These are phyloP conservation scores for Aspergillus felis DNA, from an alignment of 2,329 filamentous ascomycete genomes.

Conservation along the genomic window DNA sequence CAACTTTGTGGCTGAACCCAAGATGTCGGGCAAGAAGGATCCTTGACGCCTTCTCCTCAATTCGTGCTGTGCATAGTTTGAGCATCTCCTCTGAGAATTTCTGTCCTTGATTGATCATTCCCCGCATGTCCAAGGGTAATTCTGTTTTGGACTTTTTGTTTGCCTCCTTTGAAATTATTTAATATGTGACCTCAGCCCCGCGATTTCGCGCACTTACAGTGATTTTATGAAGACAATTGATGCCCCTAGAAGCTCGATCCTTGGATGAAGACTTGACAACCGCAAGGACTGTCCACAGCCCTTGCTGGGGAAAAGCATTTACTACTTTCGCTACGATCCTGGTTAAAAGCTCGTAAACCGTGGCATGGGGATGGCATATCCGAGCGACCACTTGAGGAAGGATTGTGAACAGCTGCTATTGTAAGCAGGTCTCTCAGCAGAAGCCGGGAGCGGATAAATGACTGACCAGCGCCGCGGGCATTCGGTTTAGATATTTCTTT, in stretches of 20 bases:
- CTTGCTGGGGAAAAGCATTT: slow-evolving; percentile 79
- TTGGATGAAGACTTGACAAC: slow-evolving; percentile 75
- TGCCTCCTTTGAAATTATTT: slow-evolving; percentile 39
- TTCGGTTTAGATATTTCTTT: slow-evolving; percentile 66
- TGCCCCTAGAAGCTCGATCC: slow-evolving; percentile 60
- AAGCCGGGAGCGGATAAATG: not conserved
- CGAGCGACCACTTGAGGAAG: slow-evolving; percentile 93
- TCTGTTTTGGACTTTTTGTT: slow-evolving; percentile 47
- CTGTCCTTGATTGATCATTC: slow-evolving; percentile 72
- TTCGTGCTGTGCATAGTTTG: slow-evolving; percentile 71
- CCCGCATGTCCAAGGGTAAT: slow-evolving; percentile 57
- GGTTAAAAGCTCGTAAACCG: slow-evolving; percentile 72
- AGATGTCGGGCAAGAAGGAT: slow-evolving; percentile 76
- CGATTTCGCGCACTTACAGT: slow-evolving; percentile 24
- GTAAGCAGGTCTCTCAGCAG: slow-evolving; percentile 13
- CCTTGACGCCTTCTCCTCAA: slow-evolving; percentile 65
- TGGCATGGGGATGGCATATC: slow-evolving; percentile 77
- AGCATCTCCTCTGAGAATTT: slow-evolving; percentile 79
- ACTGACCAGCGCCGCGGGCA: slow-evolving; percentile 45
- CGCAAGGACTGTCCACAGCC: slow-evolving; percentile 85
- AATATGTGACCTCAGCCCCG: slow-evolving; percentile 6
- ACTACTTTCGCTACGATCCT: slow-evolving; percentile 85
- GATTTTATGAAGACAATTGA: slow-evolving; percentile 40
- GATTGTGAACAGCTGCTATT: slow-evolving; percentile 51
- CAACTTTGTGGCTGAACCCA: slow-evolving; percentile 75